Conservation (phyloP, 371 early-diverging fungal species). For the Mucor mucedo region DNA sequence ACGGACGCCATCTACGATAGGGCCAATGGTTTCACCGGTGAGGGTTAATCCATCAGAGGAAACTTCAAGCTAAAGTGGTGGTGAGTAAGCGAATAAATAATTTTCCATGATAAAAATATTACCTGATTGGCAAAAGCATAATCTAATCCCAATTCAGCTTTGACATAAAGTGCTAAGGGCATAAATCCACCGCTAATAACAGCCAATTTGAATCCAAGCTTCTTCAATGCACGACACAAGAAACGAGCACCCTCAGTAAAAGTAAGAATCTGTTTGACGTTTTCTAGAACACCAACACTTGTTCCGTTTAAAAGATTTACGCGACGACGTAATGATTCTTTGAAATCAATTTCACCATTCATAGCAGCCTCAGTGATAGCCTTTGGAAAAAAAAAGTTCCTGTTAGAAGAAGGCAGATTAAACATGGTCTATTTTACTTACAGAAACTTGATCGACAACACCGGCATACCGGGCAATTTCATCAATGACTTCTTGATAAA, state of each 20-base stretch:
- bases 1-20: constrained; percentile 88
- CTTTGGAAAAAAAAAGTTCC: constrained; percentile 36
- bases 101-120: neutral
- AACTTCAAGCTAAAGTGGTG: constrained; percentile 62
- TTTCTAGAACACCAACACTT: constrained; percentile 78
- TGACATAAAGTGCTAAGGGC: constrained; percentile 90
- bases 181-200: constrained; percentile 97
- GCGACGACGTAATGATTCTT: constrained; percentile 86
- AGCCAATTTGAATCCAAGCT: constrained; percentile 91
- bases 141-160: constrained; percentile 87
- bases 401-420: neutral
- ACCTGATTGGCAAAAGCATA: constrained; percentile 95
- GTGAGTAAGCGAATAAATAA: too few relatives aligned
- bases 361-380: constrained; percentile 95
- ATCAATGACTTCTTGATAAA: constrained; percentile 98
- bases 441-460: constrained; percentile 90
- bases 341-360: constrained; percentile 96
- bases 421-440: constrained; percentile 40
- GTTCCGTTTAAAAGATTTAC: constrained; percentile 90
- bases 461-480: constrained; percentile 94
- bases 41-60: constrained; percentile 80
- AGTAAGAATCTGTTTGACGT: constrained; percentile 73
- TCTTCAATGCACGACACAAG: constrained; percentile 87
- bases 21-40: constrained; percentile 87
- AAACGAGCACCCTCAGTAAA: constrained; percentile 93